phyloP scores from a whole-genome alignment of 768 basidiomycete genomes.

The Lactarius akahatsu region DNA sequence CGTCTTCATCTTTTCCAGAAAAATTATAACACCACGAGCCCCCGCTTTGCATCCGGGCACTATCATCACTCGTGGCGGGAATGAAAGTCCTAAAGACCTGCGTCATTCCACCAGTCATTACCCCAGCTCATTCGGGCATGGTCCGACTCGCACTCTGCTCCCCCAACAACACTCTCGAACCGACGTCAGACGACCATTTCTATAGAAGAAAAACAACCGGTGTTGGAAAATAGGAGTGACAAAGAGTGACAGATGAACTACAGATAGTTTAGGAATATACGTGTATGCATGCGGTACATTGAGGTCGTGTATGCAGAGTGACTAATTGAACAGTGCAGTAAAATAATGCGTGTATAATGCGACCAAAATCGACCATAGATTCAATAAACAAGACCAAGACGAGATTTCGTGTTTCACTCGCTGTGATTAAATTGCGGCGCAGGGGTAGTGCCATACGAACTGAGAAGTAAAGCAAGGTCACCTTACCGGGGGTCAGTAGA shows the following conservation, averaged over 20 bases:
- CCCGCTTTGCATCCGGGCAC: neutral
- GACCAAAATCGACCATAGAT: constrained; percentile 8
- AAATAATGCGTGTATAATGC: constrained; percentile 5
- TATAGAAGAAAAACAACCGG: neutral
- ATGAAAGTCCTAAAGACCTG: neutral
- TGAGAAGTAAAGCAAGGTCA: constrained; percentile 51
- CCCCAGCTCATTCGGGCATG: too few relatives aligned
- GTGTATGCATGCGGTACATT: constrained; percentile 6
- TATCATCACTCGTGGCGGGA: neutral
- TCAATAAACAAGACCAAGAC: neutral
- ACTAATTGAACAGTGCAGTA: neutral
- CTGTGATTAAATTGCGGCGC: neutral
- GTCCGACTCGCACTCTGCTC: too few relatives aligned
- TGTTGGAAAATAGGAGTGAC: neutral
- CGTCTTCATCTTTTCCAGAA: neutral
- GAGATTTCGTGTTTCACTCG: constrained; percentile 8
- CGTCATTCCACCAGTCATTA: neutral
- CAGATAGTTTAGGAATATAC: constrained; percentile 4
- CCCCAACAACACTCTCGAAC: neutral
- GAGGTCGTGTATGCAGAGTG: constrained; percentile 9
- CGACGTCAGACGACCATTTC: neutral
- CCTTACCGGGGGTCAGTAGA: constrained; percentile 35
- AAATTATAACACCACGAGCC: neutral
- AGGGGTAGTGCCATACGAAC: constrained; percentile 45
- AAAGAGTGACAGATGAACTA: neutral